A percentile compares a stretch with the other conserved stretches of the same genome.
Evolutionary conservation across 495 filamentous ascomycete genomes (phyloP).

Genomic region (Aspergillus incahuasiensis): DNA sequence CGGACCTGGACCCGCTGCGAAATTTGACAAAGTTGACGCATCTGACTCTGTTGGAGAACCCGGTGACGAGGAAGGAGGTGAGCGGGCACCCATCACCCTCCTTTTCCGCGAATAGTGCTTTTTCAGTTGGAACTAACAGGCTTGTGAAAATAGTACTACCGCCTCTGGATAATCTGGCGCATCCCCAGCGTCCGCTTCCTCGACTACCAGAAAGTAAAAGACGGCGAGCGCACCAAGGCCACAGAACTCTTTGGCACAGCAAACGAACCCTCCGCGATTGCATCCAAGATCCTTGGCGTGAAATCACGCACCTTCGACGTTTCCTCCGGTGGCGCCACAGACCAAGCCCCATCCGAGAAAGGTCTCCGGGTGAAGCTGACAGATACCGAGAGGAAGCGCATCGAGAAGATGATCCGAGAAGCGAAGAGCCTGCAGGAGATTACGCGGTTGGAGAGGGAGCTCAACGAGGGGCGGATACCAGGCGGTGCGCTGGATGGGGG

Average conservation of each 20-base stretch:
- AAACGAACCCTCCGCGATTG: constrained; percentile 72
- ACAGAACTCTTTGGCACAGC: constrained; percentile 75
- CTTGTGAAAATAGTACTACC: constrained; percentile 63
- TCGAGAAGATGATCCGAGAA: constrained; percentile 70
- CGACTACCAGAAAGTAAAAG: constrained; percentile 88
- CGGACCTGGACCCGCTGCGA: constrained; percentile 82
- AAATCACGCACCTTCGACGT: constrained; percentile 81
- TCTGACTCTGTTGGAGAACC: constrained; percentile 78
- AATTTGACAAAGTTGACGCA: constrained; percentile 67
- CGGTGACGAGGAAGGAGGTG: constrained; percentile 89
- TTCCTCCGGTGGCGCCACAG: constrained; percentile 39
- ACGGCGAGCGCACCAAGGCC: constrained; percentile 71
- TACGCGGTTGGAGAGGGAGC: constrained; percentile 71
- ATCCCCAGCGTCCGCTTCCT: constrained; percentile 82
- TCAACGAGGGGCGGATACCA: constrained; percentile 82
- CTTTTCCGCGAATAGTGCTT: not conserved
- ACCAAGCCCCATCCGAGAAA: constrained; percentile 50
- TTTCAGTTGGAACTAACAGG: not conserved
- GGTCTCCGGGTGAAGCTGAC: constrained; percentile 66
- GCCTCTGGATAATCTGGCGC: constrained; percentile 85
- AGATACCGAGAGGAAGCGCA: constrained; percentile 61
- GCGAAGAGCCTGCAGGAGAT: constrained; percentile 87
- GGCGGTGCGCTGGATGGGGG: constrained; percentile 49
- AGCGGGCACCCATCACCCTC: constrained; percentile 13
- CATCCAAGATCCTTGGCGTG: constrained; percentile 82